Evolutionary conservation across 495 filamentous ascomycete species (phyloP).

Genomic region (Penicillium arizonense): DNA sequence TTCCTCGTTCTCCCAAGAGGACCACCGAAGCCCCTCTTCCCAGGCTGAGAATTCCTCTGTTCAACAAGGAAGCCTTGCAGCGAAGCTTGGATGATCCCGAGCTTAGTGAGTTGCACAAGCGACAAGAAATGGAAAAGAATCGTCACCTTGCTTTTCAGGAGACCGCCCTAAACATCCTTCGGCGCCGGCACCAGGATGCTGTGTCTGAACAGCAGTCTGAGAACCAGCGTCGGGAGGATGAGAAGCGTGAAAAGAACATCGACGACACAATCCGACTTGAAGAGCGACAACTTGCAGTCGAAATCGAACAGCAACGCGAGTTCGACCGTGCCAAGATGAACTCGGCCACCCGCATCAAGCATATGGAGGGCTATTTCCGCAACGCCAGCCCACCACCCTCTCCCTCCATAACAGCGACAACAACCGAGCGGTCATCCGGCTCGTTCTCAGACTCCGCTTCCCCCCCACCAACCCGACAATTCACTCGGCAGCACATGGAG

Average conservation of each 20-base stretch:
- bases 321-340: constrained; percentile 58
- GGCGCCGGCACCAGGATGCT: constrained; percentile 33
- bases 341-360: constrained; percentile 65
- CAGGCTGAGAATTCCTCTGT: constrained; percentile 38
- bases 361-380: constrained; percentile 78
- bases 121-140: constrained; percentile 56
- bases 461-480: constrained; percentile 24
- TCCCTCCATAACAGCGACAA: constrained; percentile 11
- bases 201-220: constrained; percentile 26
- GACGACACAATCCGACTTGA: constrained; percentile 60
- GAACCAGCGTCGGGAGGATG: constrained; percentile 43
- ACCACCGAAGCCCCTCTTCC: constrained; percentile 17
- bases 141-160: constrained; percentile 56
- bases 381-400: constrained; percentile 48
- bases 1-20: background rate
- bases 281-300: constrained; percentile 70
- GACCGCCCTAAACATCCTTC: constrained; percentile 28
- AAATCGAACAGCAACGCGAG: constrained; percentile 59
- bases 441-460: constrained; percentile 25
- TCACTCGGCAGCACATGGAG: constrained; percentile 40
- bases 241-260: constrained; percentile 52
- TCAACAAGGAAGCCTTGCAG: constrained; percentile 35
- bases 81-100: constrained; percentile 48
- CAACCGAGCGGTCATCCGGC: constrained; percentile 12
- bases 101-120: constrained; percentile 48